These are phyloP conservation scores for Bassia scoparia DNA, from an alignment of 148 eudicot species.

Conservation along the genomic window DNA sequence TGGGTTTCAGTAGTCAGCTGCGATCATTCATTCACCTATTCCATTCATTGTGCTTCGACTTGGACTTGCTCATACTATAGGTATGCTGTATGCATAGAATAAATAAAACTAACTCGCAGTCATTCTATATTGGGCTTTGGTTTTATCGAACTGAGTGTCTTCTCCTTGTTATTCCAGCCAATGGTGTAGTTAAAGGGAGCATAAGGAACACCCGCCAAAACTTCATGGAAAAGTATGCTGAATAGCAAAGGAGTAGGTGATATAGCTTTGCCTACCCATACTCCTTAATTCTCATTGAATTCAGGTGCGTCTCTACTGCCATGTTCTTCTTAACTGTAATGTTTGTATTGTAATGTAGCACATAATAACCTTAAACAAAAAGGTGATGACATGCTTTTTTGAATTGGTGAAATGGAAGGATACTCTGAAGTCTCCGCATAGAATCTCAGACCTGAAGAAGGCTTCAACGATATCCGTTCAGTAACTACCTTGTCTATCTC, in stretches of 20 bases:
- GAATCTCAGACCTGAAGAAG: slow-evolving; percentile 61
- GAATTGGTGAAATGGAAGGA: slow-evolving; percentile 45
- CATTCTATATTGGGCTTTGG: no score
- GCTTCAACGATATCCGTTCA: slow-evolving; percentile 48
- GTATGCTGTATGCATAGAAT: no score
- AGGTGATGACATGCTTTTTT: background rate
- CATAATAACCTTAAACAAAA: background rate
- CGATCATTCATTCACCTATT: slow-evolving; percentile 72
- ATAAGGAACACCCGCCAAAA: slow-evolving; percentile 54
- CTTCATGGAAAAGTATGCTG: slow-evolving; percentile 63
- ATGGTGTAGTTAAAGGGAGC: slow-evolving; percentile 71
- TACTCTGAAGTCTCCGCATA: slow-evolving; percentile 60
- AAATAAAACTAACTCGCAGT: no score
- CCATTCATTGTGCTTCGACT: slow-evolving; percentile 68
- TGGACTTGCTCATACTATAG: slow-evolving; percentile 60
- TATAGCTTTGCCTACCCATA: slow-evolving; percentile 81
- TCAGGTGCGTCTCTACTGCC: slow-evolving; percentile 44
- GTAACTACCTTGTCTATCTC: slow-evolving; percentile 66
- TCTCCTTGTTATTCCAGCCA: slow-evolving; percentile 38
- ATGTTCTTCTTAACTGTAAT: background rate
- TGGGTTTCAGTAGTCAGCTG: slow-evolving; percentile 80
- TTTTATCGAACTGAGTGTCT: background rate
- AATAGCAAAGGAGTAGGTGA: slow-evolving; percentile 75
- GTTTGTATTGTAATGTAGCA: background rate
- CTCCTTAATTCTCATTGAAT: slow-evolving; percentile 62